Conservation (phyloP, 2,329 filamentous ascomycete species). For the Aspergillus sp. region DNA sequence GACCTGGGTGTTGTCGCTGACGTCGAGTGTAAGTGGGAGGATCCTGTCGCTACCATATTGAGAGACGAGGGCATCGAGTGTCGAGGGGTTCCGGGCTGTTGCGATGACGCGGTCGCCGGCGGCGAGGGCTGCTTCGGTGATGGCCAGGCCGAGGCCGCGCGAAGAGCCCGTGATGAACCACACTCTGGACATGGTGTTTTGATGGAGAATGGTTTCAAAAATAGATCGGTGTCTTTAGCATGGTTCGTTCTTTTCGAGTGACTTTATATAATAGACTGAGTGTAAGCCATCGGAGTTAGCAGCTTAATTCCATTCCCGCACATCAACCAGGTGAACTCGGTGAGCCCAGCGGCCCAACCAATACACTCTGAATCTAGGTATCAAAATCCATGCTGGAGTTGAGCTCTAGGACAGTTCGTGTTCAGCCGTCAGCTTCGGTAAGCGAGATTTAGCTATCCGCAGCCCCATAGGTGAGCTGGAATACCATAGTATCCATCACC, state of each 20-base stretch:
- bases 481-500: no score
- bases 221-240: background rate
- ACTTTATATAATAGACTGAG: no score
- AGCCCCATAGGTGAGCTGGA: no score
- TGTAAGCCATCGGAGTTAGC: no score
- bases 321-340: no score
- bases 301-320: no score
- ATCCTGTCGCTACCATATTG: background rate
- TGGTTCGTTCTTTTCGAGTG: background rate
- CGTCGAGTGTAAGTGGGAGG: background rate
- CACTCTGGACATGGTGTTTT: background rate
- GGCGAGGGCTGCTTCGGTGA: slow-evolving; percentile 9
- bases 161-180: slow-evolving; percentile 16
- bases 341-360: no score
- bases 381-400: no score
- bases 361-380: no score
- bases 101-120: slow-evolving; percentile 5
- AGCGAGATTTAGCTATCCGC: no score
- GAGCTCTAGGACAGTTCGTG: no score
- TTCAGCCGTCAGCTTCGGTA: no score
- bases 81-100: slow-evolving; percentile 3
- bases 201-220: background rate
- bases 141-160: slow-evolving; percentile 10
- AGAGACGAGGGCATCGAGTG: background rate
- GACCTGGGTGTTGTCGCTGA: background rate